Base-by-base conservation (phyloP, 768 basidiomycete genomes). In the Lentinus tigrinus region DNA sequence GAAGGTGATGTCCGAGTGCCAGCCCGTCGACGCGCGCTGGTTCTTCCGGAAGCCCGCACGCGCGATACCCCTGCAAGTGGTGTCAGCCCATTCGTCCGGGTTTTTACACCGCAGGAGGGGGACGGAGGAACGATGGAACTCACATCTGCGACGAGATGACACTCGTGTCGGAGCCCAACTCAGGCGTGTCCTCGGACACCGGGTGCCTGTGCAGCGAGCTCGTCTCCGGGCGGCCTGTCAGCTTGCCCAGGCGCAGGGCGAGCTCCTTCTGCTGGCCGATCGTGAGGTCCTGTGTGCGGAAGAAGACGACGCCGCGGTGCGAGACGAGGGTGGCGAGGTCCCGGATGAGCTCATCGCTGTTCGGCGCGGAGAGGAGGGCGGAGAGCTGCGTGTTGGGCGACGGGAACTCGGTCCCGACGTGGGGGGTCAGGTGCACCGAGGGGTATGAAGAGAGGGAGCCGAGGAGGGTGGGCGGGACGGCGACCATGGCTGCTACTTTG, bases 301-400 rank as follows among this genome's bases (percentile, higher is more conserved):
- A 84, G 72, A 88, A 88, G 5, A 86, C 83, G 46, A 87, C 85
- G 3, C 85, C 84, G 31, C 85, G 81, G 52, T 80, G 80, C 27
- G 76, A 78, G 37, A 79, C 75, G 40, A 84, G 75, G 3, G 75
- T 74, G 0, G 84, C 82, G 6, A 86, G 78, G 63, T 85, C 84
- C 21, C 74, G 74, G 58, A 85, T 69, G 47, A 83, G 70, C 58
- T 78, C 77, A 61, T 84, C 82, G 7, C 78, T 67, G 63, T 83
- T 77, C 6, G 72, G 67, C 1, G 77, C 77, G 0, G 69, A 61
- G 28, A 85, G 76, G 6, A 84, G 63, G 13, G 72, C 63, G 3
- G 77, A 75, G 14, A 85, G 74, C 65, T 84, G 82, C 13, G 78
- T 70, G 75, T 70, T 26, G 70, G 66, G 40, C 64, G 71, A 64